Base-by-base conservation (phyloP, 2,329 filamentous ascomycete genomes). In the Pyrenophora tritici-repentis region DNA sequence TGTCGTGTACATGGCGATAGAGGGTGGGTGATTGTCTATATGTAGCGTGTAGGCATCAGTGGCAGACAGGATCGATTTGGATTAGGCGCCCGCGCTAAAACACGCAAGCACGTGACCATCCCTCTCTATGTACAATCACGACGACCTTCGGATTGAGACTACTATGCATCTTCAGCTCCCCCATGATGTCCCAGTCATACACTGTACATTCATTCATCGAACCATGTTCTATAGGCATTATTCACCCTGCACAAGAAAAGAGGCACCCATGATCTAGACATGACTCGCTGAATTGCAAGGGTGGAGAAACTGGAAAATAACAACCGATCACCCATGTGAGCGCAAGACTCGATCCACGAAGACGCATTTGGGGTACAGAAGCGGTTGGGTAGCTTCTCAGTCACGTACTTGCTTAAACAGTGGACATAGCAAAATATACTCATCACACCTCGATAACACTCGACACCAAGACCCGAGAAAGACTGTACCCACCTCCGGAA, bases 1-100 rank as follows among this genome's bases (percentile, higher is more conserved):
- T 42, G 56, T 32, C 12, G 9, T 29, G 36, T 38, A 44, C 50
- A 58, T 57, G n/a, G 47, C 42, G 44, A 34, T 33, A 42, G 29
- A 22, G 34, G 42, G 31, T 37, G 45, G 33, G 44, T 24, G 24
- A 18, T 29, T 12, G 26, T 29, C 26, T 12, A 29, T 29, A 29
- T 41, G 38, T 34, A 46, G 39, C 17, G 39, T 35, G 10, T 20
- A 35, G 45, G 36, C 32, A 20, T 20, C 5, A 5, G 47, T 52
- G 43, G 52, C 36, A 35, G 35, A 31, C 17, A 17, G 33, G 42
- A 12, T 12, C 4, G 41, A 40, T 49, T 39, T 47, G 42, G 33
- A 48, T 22, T 29, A n/a, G n/a, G 34, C 14, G 36, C 33, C 31
- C 48, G 48, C 56, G 54, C 39, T 44, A 50, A 35, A 13, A 46